Percentiles rank a stretch among this genome's conserved stretches.
Conservation (phyloP, 257 asterid genomes). For the Solanum sparsipilum region DNA sequence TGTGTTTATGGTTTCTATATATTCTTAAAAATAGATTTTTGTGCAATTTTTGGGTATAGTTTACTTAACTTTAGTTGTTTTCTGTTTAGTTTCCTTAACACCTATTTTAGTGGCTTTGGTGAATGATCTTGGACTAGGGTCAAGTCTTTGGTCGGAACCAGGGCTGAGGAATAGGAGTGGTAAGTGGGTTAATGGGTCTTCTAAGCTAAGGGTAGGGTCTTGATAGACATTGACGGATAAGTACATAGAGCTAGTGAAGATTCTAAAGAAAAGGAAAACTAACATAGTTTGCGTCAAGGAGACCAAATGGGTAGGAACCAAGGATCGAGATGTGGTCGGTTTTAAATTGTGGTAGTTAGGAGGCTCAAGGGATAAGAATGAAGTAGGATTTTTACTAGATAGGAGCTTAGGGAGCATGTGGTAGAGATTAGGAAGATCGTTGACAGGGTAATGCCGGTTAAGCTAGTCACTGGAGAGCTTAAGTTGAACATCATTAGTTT, state of each 20-base stretch:
- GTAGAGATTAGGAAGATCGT: not conserved
- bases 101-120: not conserved
- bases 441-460: not conserved
- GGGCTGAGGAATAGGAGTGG: not conserved
- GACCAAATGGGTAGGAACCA: not conserved
- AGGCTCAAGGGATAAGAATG: not conserved
- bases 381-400: not conserved
- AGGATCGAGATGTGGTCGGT: not conserved
- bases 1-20: not conserved
- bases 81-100: not conserved
- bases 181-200: not conserved
- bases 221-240: not conserved
- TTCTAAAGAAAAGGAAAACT: not conserved
- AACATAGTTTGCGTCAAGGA: fast-evolving
- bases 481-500: too few species aligned
- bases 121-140: not conserved
- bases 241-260: not conserved
- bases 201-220: not conserved
- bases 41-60: not conserved
- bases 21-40: not conserved
- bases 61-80: not conserved
- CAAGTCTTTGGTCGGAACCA: not conserved
- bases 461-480: not conserved
- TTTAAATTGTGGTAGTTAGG: not conserved
- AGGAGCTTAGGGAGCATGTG: not conserved